Evolutionary conservation across 2,329 filamentous ascomycete species (phyloP).

Genomic region (Colletotrichum ledebouriae): DNA sequence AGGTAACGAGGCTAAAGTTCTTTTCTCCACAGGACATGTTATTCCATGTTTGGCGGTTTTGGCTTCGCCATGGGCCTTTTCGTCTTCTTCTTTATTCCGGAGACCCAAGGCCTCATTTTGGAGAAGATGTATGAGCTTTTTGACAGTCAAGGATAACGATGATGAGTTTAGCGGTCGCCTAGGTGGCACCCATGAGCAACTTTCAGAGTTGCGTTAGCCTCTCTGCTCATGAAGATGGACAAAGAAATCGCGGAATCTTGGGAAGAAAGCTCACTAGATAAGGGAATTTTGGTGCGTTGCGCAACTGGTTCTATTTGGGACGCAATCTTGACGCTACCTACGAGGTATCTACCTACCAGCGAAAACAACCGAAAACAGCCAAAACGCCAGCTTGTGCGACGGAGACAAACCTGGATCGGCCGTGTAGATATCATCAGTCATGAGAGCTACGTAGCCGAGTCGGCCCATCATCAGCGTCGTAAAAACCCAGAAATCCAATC

Average conservation of each 20-base stretch:
- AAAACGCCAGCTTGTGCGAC: slow-evolving; percentile 37
- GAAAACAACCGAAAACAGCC: slow-evolving; percentile 18
- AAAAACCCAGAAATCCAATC: slow-evolving; percentile 28
- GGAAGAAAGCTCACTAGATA: no score
- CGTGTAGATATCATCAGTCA: slow-evolving; percentile 39
- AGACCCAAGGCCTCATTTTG: slow-evolving; percentile 76
- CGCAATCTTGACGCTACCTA: slow-evolving; percentile 36
- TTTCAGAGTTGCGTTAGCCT: slow-evolving; percentile 10
- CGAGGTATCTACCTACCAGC: slow-evolving; percentile 38
- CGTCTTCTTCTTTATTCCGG: slow-evolving; percentile 76
- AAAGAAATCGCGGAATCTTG: background rate
- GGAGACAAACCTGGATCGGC: slow-evolving; percentile 32
- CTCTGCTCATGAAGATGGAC: no score
- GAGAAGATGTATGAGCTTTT: slow-evolving; percentile 78
- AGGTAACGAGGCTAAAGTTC: background rate
- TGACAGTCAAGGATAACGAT: slow-evolving; percentile 55
- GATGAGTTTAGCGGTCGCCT: slow-evolving; percentile 49
- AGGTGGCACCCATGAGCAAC: slow-evolving; percentile 59
- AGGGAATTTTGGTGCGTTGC: background rate
- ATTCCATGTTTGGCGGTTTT: slow-evolving; percentile 76
- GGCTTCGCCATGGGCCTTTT: slow-evolving; percentile 75
- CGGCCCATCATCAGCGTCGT: slow-evolving; percentile 26
- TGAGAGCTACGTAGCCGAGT: slow-evolving; percentile 34
- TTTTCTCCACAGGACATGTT: slow-evolving; percentile 66
- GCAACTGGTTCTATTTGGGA: slow-evolving; percentile 23